Evolutionary conservation across 768 basidiomycete genomes (phyloP), one percentile per base, ranked within the genome.

Genomic region (Suillus subluteus): DNA sequence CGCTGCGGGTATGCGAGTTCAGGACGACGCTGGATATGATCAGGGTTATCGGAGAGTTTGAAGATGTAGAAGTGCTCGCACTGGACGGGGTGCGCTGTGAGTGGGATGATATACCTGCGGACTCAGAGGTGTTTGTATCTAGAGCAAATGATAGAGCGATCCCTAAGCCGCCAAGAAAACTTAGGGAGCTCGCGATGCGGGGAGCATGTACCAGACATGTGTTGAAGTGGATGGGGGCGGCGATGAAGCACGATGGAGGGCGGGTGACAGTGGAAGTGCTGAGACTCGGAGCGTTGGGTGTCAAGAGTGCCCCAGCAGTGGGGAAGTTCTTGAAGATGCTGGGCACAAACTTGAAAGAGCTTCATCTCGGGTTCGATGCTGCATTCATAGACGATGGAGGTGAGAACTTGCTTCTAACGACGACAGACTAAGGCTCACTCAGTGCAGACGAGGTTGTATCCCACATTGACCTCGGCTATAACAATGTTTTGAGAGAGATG

Each of bases 331-430:
- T 77, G 58, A 70, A 66, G 41, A 67, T 30, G 15, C 55, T 69
- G 32, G 76, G 76, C 21, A 62, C 63, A 21, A 69, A 63, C 52
- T 61, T 77, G 63, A 70, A 65, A 62, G 75, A 71, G 65, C 67
- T 76, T 50, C 61, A 73, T 35, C 72, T 77, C 38, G 77, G 76
- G 43, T 77, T 78, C 30, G 70, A 74, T 12, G 71, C 68, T 12
- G 75, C 76, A 63, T 77, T 78, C 46, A 46, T 77, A 40, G 71
- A 75, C 21, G 68, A 68, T 16, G 76, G 75, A 44, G 73, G 76
- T 76, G 58, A 73, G 75, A 70, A 30, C 26, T 58, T 43, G 6
- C 18, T 41, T 41, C 9, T 26, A 43, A 21, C 6, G 43, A 61
- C 18, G 26, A 26, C 41, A 18, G 16, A 6, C 3, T 21, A 38